These are phyloP conservation scores for Boletus vermiculosoides DNA, from an alignment of 768 basidiomycete species.

Conservation along the genomic window DNA sequence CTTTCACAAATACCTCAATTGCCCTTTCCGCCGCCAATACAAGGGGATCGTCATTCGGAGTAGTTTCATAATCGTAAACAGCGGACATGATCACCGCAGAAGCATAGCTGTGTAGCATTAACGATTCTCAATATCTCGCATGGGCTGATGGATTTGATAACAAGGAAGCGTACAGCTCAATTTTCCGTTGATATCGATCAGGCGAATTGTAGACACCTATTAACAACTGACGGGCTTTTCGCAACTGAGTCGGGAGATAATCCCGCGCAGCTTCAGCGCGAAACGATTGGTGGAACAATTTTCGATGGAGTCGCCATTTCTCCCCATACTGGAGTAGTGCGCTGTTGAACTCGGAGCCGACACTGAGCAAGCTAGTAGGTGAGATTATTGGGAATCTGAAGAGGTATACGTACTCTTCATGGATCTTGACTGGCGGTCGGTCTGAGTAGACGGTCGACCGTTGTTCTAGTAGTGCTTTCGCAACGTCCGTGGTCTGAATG, in stretches of 20 bases:
- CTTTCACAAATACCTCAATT: slow-evolving; percentile 25
- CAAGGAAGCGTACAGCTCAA: slow-evolving; percentile 29
- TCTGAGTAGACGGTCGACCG: slow-evolving; percentile 39
- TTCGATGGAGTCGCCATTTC: slow-evolving; percentile 32
- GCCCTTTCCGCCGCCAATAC: slow-evolving; percentile 32
- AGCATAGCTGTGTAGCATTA: slow-evolving; percentile 25
- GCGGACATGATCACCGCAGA: slow-evolving; percentile 34
- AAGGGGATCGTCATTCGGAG: slow-evolving; percentile 27
- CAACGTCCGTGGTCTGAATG: slow-evolving; percentile 32
- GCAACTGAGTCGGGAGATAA: slow-evolving; percentile 28
- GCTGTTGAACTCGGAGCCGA: slow-evolving; percentile 33
- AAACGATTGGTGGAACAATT: slow-evolving; percentile 35
- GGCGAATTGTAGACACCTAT: slow-evolving; percentile 23
- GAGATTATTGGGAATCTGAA: neutral
- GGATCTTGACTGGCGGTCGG: slow-evolving; percentile 32
- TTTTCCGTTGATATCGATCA: slow-evolving; percentile 27
- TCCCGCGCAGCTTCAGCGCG: slow-evolving; percentile 25
- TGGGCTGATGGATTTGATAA: neutral
- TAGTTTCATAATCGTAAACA: slow-evolving; percentile 35
- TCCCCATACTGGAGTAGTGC: slow-evolving; percentile 32
- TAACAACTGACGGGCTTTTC: slow-evolving; percentile 29
- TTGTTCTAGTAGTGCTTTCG: slow-evolving; percentile 37
- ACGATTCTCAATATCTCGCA: slow-evolving; percentile 3
- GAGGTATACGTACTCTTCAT: slow-evolving; percentile 23
- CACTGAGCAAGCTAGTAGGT: slow-evolving; percentile 9